Evolutionary conservation across 2,329 filamentous ascomycete genomes (phyloP).

Genomic region (Trichoderma breve): DNA sequence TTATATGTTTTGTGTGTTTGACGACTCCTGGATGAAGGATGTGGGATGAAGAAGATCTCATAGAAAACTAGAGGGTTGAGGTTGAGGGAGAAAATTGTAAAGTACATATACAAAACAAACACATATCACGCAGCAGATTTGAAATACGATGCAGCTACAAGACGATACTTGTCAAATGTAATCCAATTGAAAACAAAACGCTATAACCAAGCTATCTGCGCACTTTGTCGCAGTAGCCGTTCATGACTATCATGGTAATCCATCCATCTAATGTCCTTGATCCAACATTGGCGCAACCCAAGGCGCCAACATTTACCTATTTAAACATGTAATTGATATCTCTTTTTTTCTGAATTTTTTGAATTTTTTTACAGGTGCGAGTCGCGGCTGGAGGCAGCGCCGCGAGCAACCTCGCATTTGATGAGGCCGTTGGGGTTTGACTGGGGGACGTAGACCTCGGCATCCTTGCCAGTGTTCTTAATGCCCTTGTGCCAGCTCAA

Average conservation of each 20-base stretch:
- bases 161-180: not conserved
- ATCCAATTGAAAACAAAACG: not conserved
- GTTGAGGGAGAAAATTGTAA: not conserved
- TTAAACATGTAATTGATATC: not conserved
- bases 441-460: slow-evolving; percentile 93
- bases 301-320: not conserved
- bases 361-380: not conserved
- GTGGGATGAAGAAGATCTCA: not conserved
- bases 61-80: not conserved
- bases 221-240: not conserved
- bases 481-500: slow-evolving; percentile 94
- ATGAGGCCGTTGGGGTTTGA: slow-evolving; percentile 93
- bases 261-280: not conserved
- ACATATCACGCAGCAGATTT: not conserved
- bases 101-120: not conserved
- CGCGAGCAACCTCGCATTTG: slow-evolving; percentile 78
- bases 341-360: not conserved
- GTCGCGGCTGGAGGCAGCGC: not conserved
- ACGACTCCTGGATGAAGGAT: slow-evolving; percentile 1
- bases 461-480: slow-evolving; percentile 93
- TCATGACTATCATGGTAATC: not conserved
- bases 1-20: slow-evolving; percentile 29
- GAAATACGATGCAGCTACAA: not conserved
- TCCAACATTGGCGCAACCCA: not conserved
- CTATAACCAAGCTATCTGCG: slow-evolving; percentile 1